Evolutionary conservation across 2,329 filamentous ascomycete genomes (phyloP), one percentile per base, ranked within the genome.

Genomic region (Diaporthe destruens): DNA sequence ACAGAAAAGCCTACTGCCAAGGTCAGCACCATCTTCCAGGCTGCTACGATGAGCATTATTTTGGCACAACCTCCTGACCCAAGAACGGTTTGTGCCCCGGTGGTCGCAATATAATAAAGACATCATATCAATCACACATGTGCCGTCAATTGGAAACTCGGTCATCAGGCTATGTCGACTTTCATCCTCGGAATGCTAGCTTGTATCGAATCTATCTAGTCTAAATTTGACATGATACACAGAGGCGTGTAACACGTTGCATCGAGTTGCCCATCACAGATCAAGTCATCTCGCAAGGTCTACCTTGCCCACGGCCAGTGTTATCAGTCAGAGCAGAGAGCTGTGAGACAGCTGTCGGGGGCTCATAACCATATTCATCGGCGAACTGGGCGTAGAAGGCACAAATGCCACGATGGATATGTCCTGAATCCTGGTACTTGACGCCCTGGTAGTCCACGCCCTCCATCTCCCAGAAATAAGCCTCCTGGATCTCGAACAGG

Each of bases 401-500:
- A 44, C 68, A 70, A 8, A 70, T 61, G 8, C 68, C 68, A 9
- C 44, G 55, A 44, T 70, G 68, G 20, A 53, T 42, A 32, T 70
- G 68, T 3, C 68, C 68, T 7, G 68, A 70, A n/a, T 70, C 56
- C 25, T 53, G 12, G 36, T 70, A 61, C 16, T 39, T 44, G 42
- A 61, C 39, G 5, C 55, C 68, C 4, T 61, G 29, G 18, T 39
- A 59, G 44, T 70, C 47, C 11, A 34, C 23, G 23, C 44, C 68
- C 55, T 70, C 68, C 68, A 70, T 36, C 47, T 61, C 44, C 55
- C 57, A 70, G 32, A 61, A 70, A 25, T 70, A 70, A 6, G 54
- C 68, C 18, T 70, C 68, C 4, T 70, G 44, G 23, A 70, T 32
- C 55, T 70, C 68, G 36, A 70, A 70, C 23, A 70, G 2, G 18